phyloP scores from a whole-genome alignment of 2,329 filamentous ascomycete species.

The Colletotrichum ledebouriae region DNA sequence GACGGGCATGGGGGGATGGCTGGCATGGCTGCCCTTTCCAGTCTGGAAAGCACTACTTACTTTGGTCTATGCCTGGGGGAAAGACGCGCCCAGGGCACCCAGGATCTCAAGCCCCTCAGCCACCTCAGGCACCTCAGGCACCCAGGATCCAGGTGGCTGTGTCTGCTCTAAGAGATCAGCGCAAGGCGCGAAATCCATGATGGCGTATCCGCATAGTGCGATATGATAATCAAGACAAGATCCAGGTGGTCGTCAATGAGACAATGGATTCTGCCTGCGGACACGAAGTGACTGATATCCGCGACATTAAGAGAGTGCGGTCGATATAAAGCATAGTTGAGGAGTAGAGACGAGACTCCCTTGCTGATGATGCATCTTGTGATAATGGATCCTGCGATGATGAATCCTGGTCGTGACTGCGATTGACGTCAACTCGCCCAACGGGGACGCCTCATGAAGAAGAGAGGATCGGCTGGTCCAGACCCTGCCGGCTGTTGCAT shows the following conservation, averaged over 20 bases:
- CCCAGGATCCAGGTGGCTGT: not conserved
- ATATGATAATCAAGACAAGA: not conserved
- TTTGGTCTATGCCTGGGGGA: not conserved
- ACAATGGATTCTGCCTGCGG: not conserved
- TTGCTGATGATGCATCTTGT: too few species aligned
- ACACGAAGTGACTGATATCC: not conserved
- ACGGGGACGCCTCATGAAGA: not conserved
- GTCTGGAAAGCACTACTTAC: not conserved
- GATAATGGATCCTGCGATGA: too few species aligned
- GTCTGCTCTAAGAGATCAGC: not conserved
- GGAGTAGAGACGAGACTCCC: not conserved
- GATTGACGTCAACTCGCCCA: not conserved
- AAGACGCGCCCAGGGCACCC: not conserved
- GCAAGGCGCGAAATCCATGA: not conserved
- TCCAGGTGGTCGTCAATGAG: not conserved
- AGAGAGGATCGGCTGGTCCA: constrained; percentile 3
- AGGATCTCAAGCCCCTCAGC: not conserved
- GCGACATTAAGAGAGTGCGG: not conserved
- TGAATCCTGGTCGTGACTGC: not conserved
- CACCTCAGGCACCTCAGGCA: not conserved
- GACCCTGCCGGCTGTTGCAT: not conserved
- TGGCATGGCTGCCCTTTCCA: not conserved
- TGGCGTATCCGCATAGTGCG: not conserved
- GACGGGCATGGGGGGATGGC: not conserved
- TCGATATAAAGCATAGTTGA: not conserved